Percentiles rank a stretch among this genome's conserved stretches.
phyloP scores from a whole-genome alignment of 2,329 filamentous ascomycete species.

The Albifimbria verrucaria region DNA sequence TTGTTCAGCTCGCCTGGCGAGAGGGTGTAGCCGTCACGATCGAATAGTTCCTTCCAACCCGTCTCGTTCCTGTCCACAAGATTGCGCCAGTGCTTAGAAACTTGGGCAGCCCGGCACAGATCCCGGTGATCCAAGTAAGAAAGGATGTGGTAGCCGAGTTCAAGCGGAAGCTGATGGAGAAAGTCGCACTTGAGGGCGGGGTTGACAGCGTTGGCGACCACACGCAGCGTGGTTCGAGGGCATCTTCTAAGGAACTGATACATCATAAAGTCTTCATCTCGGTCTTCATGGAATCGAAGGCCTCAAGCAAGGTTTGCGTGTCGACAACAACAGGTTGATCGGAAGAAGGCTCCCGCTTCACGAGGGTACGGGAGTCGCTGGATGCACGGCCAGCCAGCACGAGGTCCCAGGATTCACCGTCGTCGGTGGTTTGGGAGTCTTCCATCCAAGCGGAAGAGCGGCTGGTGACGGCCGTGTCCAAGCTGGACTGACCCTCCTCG shows the following conservation, averaged over 20 bases:
- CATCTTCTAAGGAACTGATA: constrained; percentile 90
- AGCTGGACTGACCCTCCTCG: constrained; percentile 30
- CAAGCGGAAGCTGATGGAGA: constrained; percentile 74
- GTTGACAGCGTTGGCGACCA: constrained; percentile 87
- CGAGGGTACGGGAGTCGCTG: constrained; percentile 19
- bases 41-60: constrained; percentile 91
- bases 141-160: constrained; percentile 83
- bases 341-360: constrained; percentile 18
- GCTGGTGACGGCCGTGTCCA: constrained; percentile 27
- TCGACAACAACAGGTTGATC: constrained; percentile 57
- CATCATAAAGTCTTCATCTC: constrained; percentile 96
- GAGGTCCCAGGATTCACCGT: constrained; percentile 23
- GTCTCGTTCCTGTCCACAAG: constrained; percentile 91
- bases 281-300: constrained; percentile 85
- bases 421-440: constrained; percentile 38
- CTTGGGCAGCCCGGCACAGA: constrained; percentile 85
- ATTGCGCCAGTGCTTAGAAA: constrained; percentile 90
- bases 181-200: constrained; percentile 95
- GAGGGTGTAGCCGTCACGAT: constrained; percentile 76
- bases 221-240: constrained; percentile 80
- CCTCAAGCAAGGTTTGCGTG: constrained; percentile 81
- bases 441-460: constrained; percentile 30
- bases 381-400: constrained; percentile 17
- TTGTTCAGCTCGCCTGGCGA: constrained; percentile 79
- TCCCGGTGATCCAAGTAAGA: constrained; percentile 82